phyloP scores from a whole-genome alignment of 176 grass and related monocot genomes.

The Thalia dealbata region DNA sequence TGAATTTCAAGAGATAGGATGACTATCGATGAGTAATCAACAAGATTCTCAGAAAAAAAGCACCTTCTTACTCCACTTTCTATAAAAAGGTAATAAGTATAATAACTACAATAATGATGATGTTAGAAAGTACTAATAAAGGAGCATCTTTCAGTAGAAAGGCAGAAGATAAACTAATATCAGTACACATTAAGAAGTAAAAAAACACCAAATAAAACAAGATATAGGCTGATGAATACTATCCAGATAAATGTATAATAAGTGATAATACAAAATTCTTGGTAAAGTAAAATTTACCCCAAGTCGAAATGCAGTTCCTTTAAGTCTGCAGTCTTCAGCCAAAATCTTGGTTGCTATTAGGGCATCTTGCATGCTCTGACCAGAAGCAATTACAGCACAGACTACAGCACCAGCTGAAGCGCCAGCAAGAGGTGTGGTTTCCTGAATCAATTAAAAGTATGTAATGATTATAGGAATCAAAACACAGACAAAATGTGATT shows the following conservation, averaged over 20 bases:
- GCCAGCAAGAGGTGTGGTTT: constrained; percentile 85
- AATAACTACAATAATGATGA: background rate
- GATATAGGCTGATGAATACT: too few species aligned
- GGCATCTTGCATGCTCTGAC: constrained; percentile 79
- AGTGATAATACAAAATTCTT: background rate
- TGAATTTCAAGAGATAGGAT: background rate
- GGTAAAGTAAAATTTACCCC: constrained; percentile 32
- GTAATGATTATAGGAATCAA: background rate
- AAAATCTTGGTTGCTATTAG: constrained; percentile 63
- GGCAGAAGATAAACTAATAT: background rate
- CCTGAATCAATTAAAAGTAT: constrained; percentile 26
- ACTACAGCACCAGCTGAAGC: constrained; percentile 97
- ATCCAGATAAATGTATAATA: too few species aligned
- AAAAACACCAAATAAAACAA: too few species aligned
- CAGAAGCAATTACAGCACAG: constrained; percentile 91
- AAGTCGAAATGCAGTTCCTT: constrained; percentile 86
- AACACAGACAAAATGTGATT: background rate
- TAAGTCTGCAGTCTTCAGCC: constrained; percentile 72
- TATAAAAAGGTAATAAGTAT: background rate
- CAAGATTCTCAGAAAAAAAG: too few species aligned
- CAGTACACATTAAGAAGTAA: background rate
- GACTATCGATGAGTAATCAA: too few species aligned
- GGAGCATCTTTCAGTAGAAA: background rate
- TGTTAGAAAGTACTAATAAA: background rate
- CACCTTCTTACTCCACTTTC: background rate